Evolutionary conservation across 2,329 filamentous ascomycete species (phyloP).

Genomic region (Arthrobotrys sinensis): DNA sequence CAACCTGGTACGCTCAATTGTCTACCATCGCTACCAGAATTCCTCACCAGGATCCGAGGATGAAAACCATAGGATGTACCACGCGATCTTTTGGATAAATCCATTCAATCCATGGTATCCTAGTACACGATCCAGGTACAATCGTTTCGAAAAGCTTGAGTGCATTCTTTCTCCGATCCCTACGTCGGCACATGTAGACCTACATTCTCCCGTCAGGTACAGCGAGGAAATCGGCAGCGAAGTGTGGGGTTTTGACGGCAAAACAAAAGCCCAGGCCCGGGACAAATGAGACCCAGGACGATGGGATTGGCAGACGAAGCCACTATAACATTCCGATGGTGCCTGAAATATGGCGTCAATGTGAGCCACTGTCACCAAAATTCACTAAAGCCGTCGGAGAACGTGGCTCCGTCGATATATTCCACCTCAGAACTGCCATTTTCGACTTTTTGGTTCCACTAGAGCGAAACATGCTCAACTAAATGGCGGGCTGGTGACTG

Average conservation of each 20-base stretch:
- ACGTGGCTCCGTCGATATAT: conserved; percentile 42
- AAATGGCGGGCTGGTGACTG: conserved; percentile 7
- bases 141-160: conserved; percentile 37
- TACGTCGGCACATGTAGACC: conserved; percentile 7
- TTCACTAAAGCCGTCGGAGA: conserved; percentile 38
- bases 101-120: conserved; percentile 41
- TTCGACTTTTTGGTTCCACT: conserved; percentile 15
- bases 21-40: conserved; percentile 45
- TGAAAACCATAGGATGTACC: conserved; percentile 12
- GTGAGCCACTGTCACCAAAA: background rate
- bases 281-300: background rate
- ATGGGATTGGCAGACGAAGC: conserved; percentile 15
- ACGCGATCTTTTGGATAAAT: conserved; percentile 56
- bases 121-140: conserved; percentile 20
- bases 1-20: conserved; percentile 31
- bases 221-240: conserved; percentile 3
- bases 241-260: conserved; percentile 33
- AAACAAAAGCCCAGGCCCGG: conserved; percentile 12
- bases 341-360: conserved; percentile 34
- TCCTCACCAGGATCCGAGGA: conserved; percentile 30
- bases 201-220: conserved; percentile 32
- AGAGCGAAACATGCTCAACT: conserved; percentile 3
- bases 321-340: conserved; percentile 1
- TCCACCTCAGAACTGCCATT: conserved; percentile 6
- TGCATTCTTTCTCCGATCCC: conserved; percentile 32